Evolutionary conservation across 2,329 filamentous ascomycete genomes (phyloP).

Genomic region (Talaromyces marneffei): DNA sequence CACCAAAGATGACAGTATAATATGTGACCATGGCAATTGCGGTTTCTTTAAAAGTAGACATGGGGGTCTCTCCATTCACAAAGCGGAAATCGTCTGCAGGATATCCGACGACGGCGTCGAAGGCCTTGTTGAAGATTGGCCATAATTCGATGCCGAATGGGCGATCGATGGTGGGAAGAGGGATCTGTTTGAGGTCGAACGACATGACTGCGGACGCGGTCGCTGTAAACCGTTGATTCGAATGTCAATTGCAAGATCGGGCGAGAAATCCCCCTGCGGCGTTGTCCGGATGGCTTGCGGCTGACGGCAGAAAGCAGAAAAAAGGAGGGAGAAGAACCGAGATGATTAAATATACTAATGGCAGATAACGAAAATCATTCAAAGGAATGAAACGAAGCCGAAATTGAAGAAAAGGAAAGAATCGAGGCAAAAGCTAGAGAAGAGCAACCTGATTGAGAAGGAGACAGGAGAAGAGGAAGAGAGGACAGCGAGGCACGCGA

Average conservation of each 20-base stretch:
- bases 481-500: constrained; percentile 35
- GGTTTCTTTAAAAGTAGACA: constrained; percentile 84
- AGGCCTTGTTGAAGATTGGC: constrained; percentile 89
- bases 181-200: constrained; percentile 43
- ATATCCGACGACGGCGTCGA: constrained; percentile 70
- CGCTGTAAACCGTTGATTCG: neutral
- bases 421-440: constrained; percentile 3
- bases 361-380: neutral
- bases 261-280: neutral
- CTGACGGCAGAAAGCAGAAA: neutral
- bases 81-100: constrained; percentile 83
- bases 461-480: constrained; percentile 17
- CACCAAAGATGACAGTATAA: constrained; percentile 90
- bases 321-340: neutral
- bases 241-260: neutral
- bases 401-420: neutral
- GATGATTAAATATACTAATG: neutral
- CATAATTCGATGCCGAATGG: constrained; percentile 89
- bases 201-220: constrained; percentile 39
- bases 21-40: constrained; percentile 76
- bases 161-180: constrained; percentile 76
- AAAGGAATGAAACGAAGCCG: neutral
- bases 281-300: neutral
- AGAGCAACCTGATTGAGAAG: constrained; percentile 17
- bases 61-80: constrained; percentile 70